Percentiles rank a stretch among this genome's conserved stretches.
Evolutionary conservation across 2,329 filamentous ascomycete genomes (phyloP).

Genomic region (Atkinsonella texensis): DNA sequence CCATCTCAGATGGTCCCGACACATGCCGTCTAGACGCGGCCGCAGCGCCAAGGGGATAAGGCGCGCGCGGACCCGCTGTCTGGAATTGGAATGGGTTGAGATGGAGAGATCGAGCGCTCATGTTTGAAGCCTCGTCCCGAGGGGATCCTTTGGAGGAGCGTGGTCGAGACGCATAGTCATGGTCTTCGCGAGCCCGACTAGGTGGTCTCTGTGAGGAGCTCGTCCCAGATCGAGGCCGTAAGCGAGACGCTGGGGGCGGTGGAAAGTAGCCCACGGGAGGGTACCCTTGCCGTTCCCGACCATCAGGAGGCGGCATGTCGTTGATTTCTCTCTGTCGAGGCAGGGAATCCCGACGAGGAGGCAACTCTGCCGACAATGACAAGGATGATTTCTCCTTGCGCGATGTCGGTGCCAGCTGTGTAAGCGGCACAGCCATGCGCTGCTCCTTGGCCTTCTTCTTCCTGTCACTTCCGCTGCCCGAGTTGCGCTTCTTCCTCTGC

Average conservation of each 20-base stretch:
- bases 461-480: constrained; percentile 19
- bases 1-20: constrained; percentile 21
- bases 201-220: constrained; percentile 26
- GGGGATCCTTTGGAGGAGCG: constrained; percentile 21
- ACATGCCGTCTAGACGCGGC: constrained; percentile 24
- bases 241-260: constrained; percentile 29
- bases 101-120: constrained; percentile 13
- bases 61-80: constrained; percentile 29
- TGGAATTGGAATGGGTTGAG: constrained; percentile 43
- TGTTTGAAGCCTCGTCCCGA: constrained; percentile 21
- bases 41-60: constrained; percentile 21
- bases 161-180: constrained; percentile 26
- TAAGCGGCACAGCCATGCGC: constrained; percentile 40
- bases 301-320: constrained; percentile 20
- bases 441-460: constrained; percentile 31
- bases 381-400: constrained; percentile 22
- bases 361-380: constrained; percentile 8
- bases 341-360: constrained; percentile 22
- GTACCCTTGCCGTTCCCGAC: constrained; percentile 23
- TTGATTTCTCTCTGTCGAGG: constrained; percentile 27
- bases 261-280: constrained; percentile 41
- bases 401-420: constrained; percentile 34
- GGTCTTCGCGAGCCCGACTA: constrained; percentile 25
- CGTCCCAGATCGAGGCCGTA: constrained; percentile 30
- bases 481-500: constrained; percentile 47